Evolutionary conservation across 1,284 basidiomycete species (phyloP), one percentile per base, ranked within the genome.

Genomic region (Chalciporus sp.): DNA sequence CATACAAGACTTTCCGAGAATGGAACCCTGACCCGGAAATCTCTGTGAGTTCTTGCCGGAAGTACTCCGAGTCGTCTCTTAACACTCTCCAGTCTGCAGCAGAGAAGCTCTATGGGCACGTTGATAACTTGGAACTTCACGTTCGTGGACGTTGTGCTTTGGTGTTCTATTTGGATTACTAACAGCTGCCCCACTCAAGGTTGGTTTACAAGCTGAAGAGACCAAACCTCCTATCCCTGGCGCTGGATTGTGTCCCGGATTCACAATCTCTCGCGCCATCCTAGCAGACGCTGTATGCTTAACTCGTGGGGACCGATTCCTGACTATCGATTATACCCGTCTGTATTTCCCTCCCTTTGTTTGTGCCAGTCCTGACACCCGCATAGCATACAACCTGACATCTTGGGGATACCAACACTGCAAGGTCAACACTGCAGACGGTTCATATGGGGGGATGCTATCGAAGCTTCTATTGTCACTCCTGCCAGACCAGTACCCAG

Each of bases 171-270:
- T 47, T 19, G 23, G 14, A n/a, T 31, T 5, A 28, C 20, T 50
- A 3, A 53, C n/a, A 27, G 27, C 40, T n/a, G n/a, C 14, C 20
- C 20, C 7, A 42, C 49, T 14, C 1, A 60, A 84, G 80, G 81
- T 85, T 26, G 87, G 88, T n/a, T 68, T 90, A 51, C 86, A 88
- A 73, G 88, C 89, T 6, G 90, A 94, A 67, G 79, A 92, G 67
- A 65, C 85, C 10, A 94, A 94, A 65, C 66, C 72, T 12, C 81
- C 84, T 17, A 80, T 82, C 41, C 81, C 84, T 8, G 90, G 90
- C n/a, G 87, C 89, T 8, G 93, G 93, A 11, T 68, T 92, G 4
- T 92, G 90, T 68, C 90, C 91, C n/a, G 91, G 92, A 20, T 93
- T 86, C 74, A 94, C 92, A 8, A 90, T 94, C 63, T 91, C 90